Base-by-base conservation (phyloP, 345 rosid species). In the Streptanthus diversifolius region DNA sequence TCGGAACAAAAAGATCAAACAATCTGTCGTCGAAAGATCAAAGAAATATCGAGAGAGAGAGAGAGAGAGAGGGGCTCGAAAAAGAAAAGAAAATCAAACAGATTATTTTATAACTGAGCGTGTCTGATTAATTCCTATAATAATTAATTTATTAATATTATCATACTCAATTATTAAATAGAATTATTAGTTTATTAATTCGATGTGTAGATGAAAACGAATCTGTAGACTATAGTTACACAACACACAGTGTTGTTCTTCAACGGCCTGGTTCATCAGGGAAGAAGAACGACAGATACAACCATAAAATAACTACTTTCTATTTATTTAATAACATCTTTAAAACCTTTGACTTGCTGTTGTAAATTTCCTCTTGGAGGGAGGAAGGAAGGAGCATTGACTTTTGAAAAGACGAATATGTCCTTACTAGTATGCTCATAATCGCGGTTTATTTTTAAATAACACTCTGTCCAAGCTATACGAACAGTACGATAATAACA, bases 261-360 rank as follows among this genome's bases (percentile, higher is more conserved):
- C 79, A 76, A 70, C 79, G 75, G 66, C 66, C 36, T 70, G 0
- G 44, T 74, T 66, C 58, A 21, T 63, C 29, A n/a, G 25, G n/a
- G 9, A 35, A 22, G 75, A 76, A 76, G 80, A 76, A 76, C 66
- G 75, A 70, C 80, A 69, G 80, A 70, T 76, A 37, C 80, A 76
- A 76, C 80, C 80, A 70, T 76, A n/a, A n/a, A n/a, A n/a, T n/a
- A 70, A 69, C 70, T 68, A 40, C 27, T 66, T 6, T 19, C 9
- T 3, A 30, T 59, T 18, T 36, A 21, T 47, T 37, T 35, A 35
- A 14, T 55, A 56, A 33, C 40, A 17, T 56, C 22, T 30, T 65
- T 19, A 33, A n/a, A 41, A 15, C 52, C 66, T 70, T 76, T 76
- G 80, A 76, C 80, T 76, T 70, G 66, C 75, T 53, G 75, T 76